phyloP scores from a whole-genome alignment of 257 asterid genomes.

The Linaria vulgaris region DNA sequence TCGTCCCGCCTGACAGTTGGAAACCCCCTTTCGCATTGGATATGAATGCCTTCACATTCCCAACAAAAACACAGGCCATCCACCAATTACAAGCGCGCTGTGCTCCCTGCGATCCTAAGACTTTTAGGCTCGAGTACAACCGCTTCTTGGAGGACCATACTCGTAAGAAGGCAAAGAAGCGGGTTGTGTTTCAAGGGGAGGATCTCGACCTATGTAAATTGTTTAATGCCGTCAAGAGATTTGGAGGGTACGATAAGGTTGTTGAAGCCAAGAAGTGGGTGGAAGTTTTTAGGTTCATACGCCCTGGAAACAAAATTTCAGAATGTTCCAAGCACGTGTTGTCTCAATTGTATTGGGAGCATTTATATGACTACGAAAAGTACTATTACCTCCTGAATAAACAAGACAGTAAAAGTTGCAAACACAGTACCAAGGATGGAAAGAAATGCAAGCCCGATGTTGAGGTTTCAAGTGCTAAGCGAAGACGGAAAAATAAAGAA shows the following conservation, averaged over 20 bases:
- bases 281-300: slow-evolving; percentile 72
- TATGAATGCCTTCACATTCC: slow-evolving; percentile 65
- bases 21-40: slow-evolving; percentile 87
- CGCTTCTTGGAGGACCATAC: slow-evolving; percentile 80
- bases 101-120: slow-evolving; percentile 82
- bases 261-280: slow-evolving; percentile 86
- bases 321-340: slow-evolving; percentile 88
- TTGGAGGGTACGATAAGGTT: slow-evolving; percentile 79
- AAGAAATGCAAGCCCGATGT: slow-evolving; percentile 41
- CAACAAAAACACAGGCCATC: slow-evolving; percentile 87
- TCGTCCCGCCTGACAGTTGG: slow-evolving; percentile 89
- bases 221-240: slow-evolving; percentile 84
- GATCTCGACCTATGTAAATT: slow-evolving; percentile 83
- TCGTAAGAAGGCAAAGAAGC: slow-evolving; percentile 72
- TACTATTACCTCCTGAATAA: slow-evolving; percentile 56
- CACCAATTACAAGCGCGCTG: slow-evolving; percentile 90
- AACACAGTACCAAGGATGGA: slow-evolving; percentile 42
- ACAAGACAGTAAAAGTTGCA: slow-evolving; percentile 41
- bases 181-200: slow-evolving; percentile 76
- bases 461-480: slow-evolving; percentile 57
- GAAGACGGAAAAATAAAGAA: slow-evolving; percentile 71
- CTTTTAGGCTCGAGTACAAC: slow-evolving; percentile 73
- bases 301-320: slow-evolving; percentile 59
- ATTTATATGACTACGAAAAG: slow-evolving; percentile 88
- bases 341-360: slow-evolving; percentile 70